Conservation (phyloP, 2,329 filamentous ascomycete species). For the Hyphodiscus sp. region DNA sequence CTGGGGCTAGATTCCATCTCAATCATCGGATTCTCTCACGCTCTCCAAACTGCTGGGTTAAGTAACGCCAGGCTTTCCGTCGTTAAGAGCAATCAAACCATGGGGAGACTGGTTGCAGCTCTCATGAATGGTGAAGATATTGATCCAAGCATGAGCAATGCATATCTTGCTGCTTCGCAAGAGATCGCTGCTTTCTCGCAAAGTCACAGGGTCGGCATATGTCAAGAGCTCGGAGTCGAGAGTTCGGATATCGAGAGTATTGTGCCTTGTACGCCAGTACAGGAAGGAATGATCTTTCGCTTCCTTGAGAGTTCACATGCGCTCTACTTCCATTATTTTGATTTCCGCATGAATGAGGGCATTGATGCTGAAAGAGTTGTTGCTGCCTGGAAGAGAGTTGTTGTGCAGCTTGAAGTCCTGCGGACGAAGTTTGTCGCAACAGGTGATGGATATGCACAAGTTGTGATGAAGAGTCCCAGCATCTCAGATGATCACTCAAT, state of each 20-base stretch:
- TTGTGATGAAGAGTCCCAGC: conserved; percentile 43
- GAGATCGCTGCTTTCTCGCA: conserved; percentile 35
- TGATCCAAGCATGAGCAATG: conserved; percentile 13
- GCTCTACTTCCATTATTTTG: conserved; percentile 74
- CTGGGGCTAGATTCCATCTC: conserved; percentile 86
- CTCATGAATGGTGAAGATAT: conserved; percentile 6
- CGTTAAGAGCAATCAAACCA: conserved; percentile 56
- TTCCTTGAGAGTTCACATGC: conserved; percentile 50
- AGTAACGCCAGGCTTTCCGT: conserved; percentile 53
- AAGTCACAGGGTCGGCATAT: conserved; percentile 22
- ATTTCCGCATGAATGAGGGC: conserved; percentile 43
- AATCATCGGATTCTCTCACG: conserved; percentile 61
- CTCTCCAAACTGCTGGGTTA: conserved; percentile 59
- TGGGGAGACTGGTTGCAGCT: conserved; percentile 40
- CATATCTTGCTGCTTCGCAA: conserved; percentile 31
- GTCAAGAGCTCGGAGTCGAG: conserved; percentile 44
- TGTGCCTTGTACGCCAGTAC: conserved; percentile 76
- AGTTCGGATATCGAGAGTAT: conserved; percentile 60
- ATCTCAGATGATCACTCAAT: conserved; percentile 38
- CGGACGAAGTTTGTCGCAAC: conserved; percentile 69
- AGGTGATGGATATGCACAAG: conserved; percentile 70
- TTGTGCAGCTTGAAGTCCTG: conserved; percentile 54
- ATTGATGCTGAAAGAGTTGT: conserved; percentile 44
- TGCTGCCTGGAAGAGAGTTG: conserved; percentile 50
- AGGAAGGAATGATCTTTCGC: conserved; percentile 77